Conservation (phyloP, 139 green algal genomes). For the Pleodorina starrii region DNA sequence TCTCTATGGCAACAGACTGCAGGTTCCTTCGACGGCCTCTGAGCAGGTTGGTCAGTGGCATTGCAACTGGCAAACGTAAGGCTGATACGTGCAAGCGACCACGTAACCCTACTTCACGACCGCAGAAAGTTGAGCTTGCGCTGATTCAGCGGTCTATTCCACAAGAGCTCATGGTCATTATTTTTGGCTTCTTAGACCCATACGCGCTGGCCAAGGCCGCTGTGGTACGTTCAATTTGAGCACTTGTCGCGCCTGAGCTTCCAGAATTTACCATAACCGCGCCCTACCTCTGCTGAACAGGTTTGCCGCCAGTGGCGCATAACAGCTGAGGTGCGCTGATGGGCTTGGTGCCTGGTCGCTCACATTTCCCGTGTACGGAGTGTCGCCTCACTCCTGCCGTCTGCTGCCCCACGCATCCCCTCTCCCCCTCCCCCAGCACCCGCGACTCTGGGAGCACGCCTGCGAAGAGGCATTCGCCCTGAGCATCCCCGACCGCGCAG, state of each 20-base stretch:
- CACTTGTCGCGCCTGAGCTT: too few relatives aligned
- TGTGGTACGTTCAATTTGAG: constrained; percentile 50
- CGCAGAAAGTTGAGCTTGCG: constrained; percentile 57
- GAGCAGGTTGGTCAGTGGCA: not conserved
- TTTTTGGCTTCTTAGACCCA: constrained; percentile 72
- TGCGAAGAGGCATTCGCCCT: constrained; percentile 74
- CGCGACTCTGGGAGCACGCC: constrained; percentile 78
- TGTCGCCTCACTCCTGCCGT: too few relatives aligned
- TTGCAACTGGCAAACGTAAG: not conserved
- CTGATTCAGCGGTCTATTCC: constrained; percentile 82
- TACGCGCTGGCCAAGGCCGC: constrained; percentile 68
- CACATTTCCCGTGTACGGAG: too few relatives aligned
- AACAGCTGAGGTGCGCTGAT: constrained; percentile 49
- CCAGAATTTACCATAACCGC: too few relatives aligned
- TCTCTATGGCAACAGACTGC: constrained; percentile 69
- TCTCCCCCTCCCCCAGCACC: too few relatives aligned
- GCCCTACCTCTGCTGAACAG: too few relatives aligned
- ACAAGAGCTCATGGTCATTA: constrained; percentile 78
- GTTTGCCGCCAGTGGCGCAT: constrained; percentile 80
- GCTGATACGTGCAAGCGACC: not conserved
- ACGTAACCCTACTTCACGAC: constrained; percentile 21
- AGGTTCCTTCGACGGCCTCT: not conserved
- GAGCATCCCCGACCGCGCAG: constrained; percentile 30
- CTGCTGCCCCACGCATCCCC: too few relatives aligned
- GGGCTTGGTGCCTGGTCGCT: too few relatives aligned